These are phyloP conservation scores for Arxiozyma slooffiae DNA, from an alignment of 1,139 yeast genomes.

Conservation along the genomic window DNA sequence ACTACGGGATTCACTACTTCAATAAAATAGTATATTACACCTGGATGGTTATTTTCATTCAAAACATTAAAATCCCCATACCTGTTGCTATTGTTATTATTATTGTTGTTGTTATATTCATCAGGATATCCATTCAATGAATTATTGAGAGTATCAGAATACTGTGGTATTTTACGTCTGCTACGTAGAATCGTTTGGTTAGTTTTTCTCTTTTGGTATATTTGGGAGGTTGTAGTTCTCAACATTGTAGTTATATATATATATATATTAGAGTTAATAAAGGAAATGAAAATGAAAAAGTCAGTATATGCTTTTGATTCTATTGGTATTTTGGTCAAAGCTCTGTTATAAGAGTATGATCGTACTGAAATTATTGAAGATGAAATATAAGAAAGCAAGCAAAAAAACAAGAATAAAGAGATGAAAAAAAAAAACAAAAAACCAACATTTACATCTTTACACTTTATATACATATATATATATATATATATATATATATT, in stretches of 20 bases:
- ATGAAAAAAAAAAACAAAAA: too few relatives aligned
- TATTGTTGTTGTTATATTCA: not conserved
- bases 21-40: slow-evolving; percentile 13
- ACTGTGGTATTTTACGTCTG: slow-evolving; percentile 7
- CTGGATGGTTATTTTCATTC: slow-evolving; percentile 12
- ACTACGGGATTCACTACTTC: slow-evolving; percentile 7
- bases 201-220: slow-evolving; percentile 1
- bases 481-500: too few relatives aligned
- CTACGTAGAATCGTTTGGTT: slow-evolving; percentile 8
- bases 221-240: slow-evolving; percentile 6
- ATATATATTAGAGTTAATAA: not conserved
- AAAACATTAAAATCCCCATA: slow-evolving; percentile 11
- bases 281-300: not conserved
- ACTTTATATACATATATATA: too few relatives aligned
- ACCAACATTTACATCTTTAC: too few relatives aligned
- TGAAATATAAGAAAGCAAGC: too few relatives aligned
- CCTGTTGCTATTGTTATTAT: slow-evolving; percentile 3
- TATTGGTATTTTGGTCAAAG: not conserved
- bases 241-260: slow-evolving; percentile 5
- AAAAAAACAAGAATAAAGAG: too few relatives aligned
- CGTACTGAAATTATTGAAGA: too few relatives aligned
- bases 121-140: not conserved
- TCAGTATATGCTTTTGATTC: too few relatives aligned
- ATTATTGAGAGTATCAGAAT: slow-evolving; percentile 1
- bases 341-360: too few relatives aligned